These are phyloP conservation scores for Thalassiosira profunda DNA, from an alignment of 108 stramenopile species.

Conservation along the genomic window DNA sequence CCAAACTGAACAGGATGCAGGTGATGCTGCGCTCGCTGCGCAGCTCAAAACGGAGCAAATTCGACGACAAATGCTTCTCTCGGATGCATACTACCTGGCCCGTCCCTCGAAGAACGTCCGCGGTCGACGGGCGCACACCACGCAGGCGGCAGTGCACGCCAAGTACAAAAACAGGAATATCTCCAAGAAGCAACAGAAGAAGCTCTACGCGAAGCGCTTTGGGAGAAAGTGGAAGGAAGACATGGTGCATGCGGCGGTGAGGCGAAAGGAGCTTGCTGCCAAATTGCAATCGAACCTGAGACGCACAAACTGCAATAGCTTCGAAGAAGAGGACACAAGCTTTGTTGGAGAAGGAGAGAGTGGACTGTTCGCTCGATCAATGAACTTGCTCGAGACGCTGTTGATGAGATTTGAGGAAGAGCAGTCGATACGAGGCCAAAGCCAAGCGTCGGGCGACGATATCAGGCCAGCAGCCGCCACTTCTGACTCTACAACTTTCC, in stretches of 20 bases:
- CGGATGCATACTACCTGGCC: slow-evolving; percentile 42
- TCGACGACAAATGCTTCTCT: slow-evolving; percentile 35
- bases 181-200: slow-evolving; percentile 43
- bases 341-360: background rate
- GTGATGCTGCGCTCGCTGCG: slow-evolving; percentile 19
- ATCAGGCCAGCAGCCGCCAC: background rate
- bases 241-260: slow-evolving; percentile 18
- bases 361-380: background rate
- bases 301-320: background rate
- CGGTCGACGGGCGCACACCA: slow-evolving; percentile 14
- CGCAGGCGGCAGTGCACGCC: slow-evolving; percentile 37
- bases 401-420: slow-evolving; percentile 25
- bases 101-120: slow-evolving; percentile 37
- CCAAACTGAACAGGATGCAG: background rate
- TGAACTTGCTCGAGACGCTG: slow-evolving; percentile 10
- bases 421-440: background rate
- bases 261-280: slow-evolving; percentile 34
- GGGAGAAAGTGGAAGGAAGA: slow-evolving; percentile 40
- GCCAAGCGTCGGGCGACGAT: too few relatives aligned
- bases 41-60: slow-evolving; percentile 45
- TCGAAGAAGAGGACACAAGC: background rate
- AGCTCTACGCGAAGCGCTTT: slow-evolving; percentile 36
- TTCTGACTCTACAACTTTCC: slow-evolving; percentile 6
- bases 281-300: slow-evolving; percentile 29
- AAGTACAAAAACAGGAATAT: slow-evolving; percentile 43